Percentiles rank a stretch among this genome's conserved stretches.
Evolutionary conservation across 2,329 filamentous ascomycete genomes (phyloP).

Genomic region (Tricladium varicosporioides): DNA sequence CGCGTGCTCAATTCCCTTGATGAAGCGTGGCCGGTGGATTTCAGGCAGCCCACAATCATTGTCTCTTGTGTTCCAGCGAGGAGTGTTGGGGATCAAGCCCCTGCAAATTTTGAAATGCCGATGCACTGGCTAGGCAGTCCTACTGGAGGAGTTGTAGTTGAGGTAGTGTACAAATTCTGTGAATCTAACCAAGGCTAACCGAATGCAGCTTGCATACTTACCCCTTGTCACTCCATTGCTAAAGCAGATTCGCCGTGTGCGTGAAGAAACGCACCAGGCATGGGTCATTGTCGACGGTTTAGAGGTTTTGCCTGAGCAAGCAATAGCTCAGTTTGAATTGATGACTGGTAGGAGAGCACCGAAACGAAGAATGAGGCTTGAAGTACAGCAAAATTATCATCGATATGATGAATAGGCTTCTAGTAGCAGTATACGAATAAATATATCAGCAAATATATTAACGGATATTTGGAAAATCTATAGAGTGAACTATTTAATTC

Average conservation of each 20-base stretch:
- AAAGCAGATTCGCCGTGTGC: constrained; percentile 53
- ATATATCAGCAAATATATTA: too few species aligned
- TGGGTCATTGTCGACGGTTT: constrained; percentile 77
- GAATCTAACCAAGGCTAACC: not conserved
- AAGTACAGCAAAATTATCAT: constrained; percentile 30
- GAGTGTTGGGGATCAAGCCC: constrained; percentile 58
- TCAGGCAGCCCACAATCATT: constrained; percentile 68
- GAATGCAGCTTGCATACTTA: constrained; percentile 60
- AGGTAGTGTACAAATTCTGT: constrained; percentile 36
- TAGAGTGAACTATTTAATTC: too few species aligned
- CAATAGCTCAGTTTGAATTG: constrained; percentile 77
- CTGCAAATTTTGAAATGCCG: constrained; percentile 69
- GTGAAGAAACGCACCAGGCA: constrained; percentile 51
- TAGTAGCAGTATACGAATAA: too few species aligned
- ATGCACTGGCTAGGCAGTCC: constrained; percentile 67
- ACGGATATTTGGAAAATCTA: too few species aligned
- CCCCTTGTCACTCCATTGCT: constrained; percentile 70
- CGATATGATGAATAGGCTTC: constrained; percentile 17
- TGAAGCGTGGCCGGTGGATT: constrained; percentile 63
- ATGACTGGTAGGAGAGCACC: constrained; percentile 75
- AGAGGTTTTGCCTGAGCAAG: constrained; percentile 75
- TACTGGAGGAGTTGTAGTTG: constrained; percentile 73
- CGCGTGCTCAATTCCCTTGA: constrained; percentile 55
- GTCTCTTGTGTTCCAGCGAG: constrained; percentile 75
- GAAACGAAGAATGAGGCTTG: constrained; percentile 62